phyloP scores from a whole-genome alignment of 352 stramenopile genomes.

The Phytopythium sindhum region DNA sequence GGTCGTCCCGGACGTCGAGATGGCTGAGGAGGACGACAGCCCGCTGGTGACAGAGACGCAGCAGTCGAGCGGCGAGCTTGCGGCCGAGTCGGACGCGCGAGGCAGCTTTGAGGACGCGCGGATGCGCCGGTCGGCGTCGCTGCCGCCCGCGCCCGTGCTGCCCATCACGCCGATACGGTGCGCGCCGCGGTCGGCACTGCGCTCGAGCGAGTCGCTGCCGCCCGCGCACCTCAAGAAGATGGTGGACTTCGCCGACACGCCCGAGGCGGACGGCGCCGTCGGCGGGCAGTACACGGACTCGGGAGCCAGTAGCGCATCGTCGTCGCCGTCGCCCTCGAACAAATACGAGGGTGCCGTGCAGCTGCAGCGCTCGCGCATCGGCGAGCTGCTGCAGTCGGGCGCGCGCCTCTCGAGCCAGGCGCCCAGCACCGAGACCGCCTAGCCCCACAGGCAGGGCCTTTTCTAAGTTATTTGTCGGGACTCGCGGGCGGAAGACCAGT shows the following conservation, averaged over 20 bases:
- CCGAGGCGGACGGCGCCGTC: neutral
- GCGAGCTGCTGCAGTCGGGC: conserved; percentile 16
- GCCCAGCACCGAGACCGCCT: neutral
- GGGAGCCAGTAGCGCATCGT: conserved; percentile 3
- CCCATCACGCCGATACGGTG: neutral
- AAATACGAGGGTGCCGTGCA: conserved; percentile 26
- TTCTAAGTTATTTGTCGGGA: conserved; percentile 1
- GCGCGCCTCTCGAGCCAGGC: neutral
- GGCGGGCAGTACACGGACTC: neutral
- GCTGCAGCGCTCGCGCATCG: conserved; percentile 21
- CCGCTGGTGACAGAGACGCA: neutral
- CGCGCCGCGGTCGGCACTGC: conserved; percentile 1
- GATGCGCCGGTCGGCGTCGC: neutral
- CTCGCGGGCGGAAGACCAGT: no score
- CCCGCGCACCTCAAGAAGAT: conserved; percentile 1
- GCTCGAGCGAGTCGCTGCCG: conserved; percentile 6
- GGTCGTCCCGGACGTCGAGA: neutral
- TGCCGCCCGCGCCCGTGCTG: neutral
- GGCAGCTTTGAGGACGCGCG: neutral
- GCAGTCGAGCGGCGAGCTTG: conserved; percentile 8
- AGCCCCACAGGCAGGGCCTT: neutral
- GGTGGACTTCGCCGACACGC: conserved; percentile 5
- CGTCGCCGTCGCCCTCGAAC: conserved; percentile 20
- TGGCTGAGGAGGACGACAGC: conserved; percentile 7
- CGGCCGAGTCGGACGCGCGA: conserved; percentile 2